phyloP scores from a whole-genome alignment of 768 basidiomycete genomes.

The Mycena capillaripes region DNA sequence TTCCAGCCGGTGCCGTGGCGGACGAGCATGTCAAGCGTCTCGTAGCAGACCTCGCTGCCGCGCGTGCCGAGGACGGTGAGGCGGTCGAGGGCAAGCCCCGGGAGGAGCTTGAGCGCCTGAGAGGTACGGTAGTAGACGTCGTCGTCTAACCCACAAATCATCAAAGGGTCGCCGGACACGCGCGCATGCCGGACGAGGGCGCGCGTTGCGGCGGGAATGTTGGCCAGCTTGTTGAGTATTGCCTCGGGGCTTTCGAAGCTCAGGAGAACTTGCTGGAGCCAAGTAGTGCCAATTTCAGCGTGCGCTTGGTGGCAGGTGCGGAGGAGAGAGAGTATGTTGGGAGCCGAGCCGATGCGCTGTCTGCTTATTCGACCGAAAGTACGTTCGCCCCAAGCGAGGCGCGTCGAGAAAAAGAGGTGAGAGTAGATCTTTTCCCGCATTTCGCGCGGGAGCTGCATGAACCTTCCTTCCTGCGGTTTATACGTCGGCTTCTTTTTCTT shows the following conservation, averaged over 20 bases:
- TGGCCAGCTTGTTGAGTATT: constrained; percentile 20
- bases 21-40: constrained; percentile 18
- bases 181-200: constrained; percentile 5
- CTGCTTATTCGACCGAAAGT: neutral
- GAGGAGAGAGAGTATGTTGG: constrained; percentile 7
- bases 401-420: constrained; percentile 9
- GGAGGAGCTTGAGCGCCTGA: constrained; percentile 19
- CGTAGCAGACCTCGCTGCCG: neutral
- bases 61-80: constrained; percentile 15
- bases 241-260: constrained; percentile 1
- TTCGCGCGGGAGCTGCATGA: constrained; percentile 10
- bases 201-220: constrained; percentile 1
- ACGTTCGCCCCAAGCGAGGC: constrained; percentile 7
- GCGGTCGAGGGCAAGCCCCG: constrained; percentile 22
- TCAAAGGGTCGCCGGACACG: constrained; percentile 13
- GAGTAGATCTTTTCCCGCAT: constrained; percentile 8
- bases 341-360: neutral
- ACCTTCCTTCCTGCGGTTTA: neutral
- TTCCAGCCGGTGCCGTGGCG: constrained; percentile 17
- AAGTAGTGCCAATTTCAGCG: neutral
- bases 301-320: constrained; percentile 12
- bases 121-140: constrained; percentile 9
- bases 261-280: constrained; percentile 20
- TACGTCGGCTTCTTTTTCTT: neutral
- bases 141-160: neutral